phyloP scores from a whole-genome alignment of 768 basidiomycete species.

The Trichaptum fuscoviolaceum region DNA sequence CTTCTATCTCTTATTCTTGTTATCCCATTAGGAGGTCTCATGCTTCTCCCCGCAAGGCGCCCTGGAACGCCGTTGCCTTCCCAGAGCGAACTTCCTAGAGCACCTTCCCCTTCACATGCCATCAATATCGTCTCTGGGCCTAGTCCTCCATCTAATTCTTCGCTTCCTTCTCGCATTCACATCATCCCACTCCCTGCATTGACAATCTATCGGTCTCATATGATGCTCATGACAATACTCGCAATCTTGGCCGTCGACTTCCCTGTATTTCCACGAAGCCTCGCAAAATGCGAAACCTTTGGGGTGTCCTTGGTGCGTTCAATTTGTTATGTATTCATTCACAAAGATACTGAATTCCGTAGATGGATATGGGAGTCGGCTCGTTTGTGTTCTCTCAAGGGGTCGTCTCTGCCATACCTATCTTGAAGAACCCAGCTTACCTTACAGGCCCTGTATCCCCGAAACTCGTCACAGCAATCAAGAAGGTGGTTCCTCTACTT shows the following conservation, averaged over 20 bases:
- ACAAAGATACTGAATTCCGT: not conserved
- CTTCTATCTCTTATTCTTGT: slow-evolving; percentile 46
- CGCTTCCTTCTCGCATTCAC: not conserved
- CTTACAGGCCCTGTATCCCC: slow-evolving; percentile 42
- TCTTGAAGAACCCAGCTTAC: slow-evolving; percentile 58
- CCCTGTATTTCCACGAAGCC: slow-evolving; percentile 76
- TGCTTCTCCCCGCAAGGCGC: slow-evolving; percentile 36
- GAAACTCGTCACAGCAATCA: slow-evolving; percentile 46
- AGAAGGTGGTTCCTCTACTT: slow-evolving; percentile 63
- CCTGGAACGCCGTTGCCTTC: slow-evolving; percentile 51
- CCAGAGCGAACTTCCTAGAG: slow-evolving; percentile 19
- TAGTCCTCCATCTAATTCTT: slow-evolving; percentile 5
- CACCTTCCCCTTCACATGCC: slow-evolving; percentile 18
- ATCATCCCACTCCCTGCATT: slow-evolving; percentile 61
- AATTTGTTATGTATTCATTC: slow-evolving; percentile 3
- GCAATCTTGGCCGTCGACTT: slow-evolving; percentile 97
- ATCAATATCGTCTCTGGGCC: slow-evolving; percentile 10
- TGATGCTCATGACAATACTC: slow-evolving; percentile 90
- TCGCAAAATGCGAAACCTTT: slow-evolving; percentile 92
- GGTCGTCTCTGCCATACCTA: slow-evolving; percentile 78
- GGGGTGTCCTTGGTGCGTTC: slow-evolving; percentile 83
- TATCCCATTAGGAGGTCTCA: slow-evolving; percentile 37
- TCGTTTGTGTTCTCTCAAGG: slow-evolving; percentile 98
- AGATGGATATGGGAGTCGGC: slow-evolving; percentile 99
- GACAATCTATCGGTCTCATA: slow-evolving; percentile 86